A percentile compares a stretch with the other conserved stretches of the same genome.
Evolutionary conservation across 805 yeast species (phyloP).

Genomic region (Pichia insulana): DNA sequence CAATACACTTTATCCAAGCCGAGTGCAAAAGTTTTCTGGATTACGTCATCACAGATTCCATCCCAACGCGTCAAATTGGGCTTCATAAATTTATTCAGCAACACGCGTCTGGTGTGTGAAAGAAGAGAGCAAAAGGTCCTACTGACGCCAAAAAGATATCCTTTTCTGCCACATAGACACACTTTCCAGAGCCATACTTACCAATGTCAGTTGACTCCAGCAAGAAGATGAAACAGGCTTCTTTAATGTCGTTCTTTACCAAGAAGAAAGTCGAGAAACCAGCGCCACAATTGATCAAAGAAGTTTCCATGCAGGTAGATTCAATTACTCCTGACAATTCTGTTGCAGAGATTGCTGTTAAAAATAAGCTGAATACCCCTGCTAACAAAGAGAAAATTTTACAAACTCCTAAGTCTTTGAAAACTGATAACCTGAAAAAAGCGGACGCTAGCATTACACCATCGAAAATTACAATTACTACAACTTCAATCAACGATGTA

Average conservation of each 20-base stretch:
- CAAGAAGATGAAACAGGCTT: constrained; percentile 17
- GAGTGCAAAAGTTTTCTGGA: no score
- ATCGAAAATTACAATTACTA: neutral
- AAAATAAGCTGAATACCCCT: neutral
- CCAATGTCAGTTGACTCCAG: neutral
- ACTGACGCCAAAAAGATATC: constrained; percentile 5
- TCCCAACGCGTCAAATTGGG: no score
- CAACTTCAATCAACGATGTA: constrained; percentile 2
- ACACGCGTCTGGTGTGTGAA: no score
- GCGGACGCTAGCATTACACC: no score
- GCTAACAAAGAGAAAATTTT: neutral
- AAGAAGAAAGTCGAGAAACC: constrained; percentile 6
- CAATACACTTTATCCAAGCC: no score
- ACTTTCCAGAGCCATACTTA: neutral
- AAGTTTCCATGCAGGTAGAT: constrained; percentile 1
- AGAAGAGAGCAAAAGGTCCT: no score
- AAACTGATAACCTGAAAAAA: neutral
- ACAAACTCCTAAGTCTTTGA: constrained; percentile 12
- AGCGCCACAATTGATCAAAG: no score
- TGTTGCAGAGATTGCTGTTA: constrained; percentile 8
- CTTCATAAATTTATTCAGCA: no score
- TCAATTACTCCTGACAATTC: constrained; percentile 23
- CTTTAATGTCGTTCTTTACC: constrained; percentile 26
- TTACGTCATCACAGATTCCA: no score
- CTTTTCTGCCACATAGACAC: constrained; percentile 18